Evolutionary conservation across 495 filamentous ascomycete species (phyloP).

Genomic region (Apodospora peruviana): DNA sequence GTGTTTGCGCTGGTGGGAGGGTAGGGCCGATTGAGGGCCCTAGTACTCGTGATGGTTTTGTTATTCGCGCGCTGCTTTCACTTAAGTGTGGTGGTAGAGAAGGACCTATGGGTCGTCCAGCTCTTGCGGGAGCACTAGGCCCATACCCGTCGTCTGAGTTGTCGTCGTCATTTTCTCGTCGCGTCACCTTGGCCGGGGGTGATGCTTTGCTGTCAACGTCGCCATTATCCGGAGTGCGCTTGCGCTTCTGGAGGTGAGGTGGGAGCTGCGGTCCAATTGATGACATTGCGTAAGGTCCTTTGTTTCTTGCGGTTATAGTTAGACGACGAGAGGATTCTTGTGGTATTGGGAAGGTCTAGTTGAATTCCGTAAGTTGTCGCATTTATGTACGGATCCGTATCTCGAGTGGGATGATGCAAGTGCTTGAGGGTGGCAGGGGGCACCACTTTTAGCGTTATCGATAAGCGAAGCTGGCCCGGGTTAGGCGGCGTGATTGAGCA

Average conservation of each 20-base stretch:
- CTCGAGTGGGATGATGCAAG: too few relatives aligned
- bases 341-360: not conserved
- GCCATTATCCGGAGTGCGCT: constrained; percentile 43
- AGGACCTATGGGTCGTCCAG: not conserved
- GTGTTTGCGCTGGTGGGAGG: constrained; percentile 18
- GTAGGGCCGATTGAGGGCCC: constrained; percentile 31
- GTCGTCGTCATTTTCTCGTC: constrained; percentile 27
- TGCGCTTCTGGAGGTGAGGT: constrained; percentile 47
- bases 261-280: constrained; percentile 48
- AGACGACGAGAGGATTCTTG: too few relatives aligned
- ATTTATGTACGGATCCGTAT: not conserved
- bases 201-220: constrained; percentile 12
- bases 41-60: not conserved
- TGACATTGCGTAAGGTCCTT: constrained; percentile 27
- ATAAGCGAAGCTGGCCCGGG: not conserved
- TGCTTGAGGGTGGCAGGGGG: too few relatives aligned
- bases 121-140: constrained; percentile 18
- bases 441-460: not conserved
- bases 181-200: constrained; percentile 33
- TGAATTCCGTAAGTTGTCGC: not conserved
- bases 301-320: not conserved
- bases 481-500: too few relatives aligned
- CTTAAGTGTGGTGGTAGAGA: too few relatives aligned
- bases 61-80: not conserved
- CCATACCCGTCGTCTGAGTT: constrained; percentile 33